These are phyloP conservation scores for Gossypium schwendimanii DNA, from an alignment of 441 rosid species.

Conservation along the genomic window DNA sequence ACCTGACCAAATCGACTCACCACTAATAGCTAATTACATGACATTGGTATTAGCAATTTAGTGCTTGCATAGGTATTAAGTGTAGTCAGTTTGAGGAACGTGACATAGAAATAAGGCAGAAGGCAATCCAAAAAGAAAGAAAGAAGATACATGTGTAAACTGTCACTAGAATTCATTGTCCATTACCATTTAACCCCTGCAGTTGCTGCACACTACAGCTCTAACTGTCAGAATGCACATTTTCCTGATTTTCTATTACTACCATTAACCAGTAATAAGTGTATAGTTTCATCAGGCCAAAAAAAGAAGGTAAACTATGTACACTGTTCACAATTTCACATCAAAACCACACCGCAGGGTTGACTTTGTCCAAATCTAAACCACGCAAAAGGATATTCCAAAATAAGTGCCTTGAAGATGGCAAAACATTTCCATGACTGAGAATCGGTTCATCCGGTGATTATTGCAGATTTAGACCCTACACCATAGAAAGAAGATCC, in stretches of 20 bases:
- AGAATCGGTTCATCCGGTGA: constrained; percentile 11
- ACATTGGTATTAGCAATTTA: too few relatives aligned
- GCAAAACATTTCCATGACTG: background rate
- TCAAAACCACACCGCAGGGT: background rate
- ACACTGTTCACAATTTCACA: background rate
- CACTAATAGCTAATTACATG: too few relatives aligned
- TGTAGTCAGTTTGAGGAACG: background rate
- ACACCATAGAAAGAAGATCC: constrained; percentile 8
- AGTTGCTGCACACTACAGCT: background rate
- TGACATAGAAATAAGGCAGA: background rate
- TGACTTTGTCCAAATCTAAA: background rate
- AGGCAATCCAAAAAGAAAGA: background rate
- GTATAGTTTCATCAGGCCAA: background rate
- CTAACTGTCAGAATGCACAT: background rate
- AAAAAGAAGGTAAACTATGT: background rate
- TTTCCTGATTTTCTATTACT: background rate
- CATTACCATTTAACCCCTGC: background rate
- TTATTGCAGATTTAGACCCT: constrained; percentile 20
- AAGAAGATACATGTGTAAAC: background rate
- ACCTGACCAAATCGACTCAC: too few relatives aligned
- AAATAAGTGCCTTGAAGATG: background rate
- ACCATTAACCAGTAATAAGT: background rate
- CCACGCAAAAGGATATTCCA: background rate
- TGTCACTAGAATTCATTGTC: background rate
- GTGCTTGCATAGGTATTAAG: background rate